A percentile compares a stretch with the other conserved stretches of the same genome.
These are phyloP conservation scores for Solanum lycopersicoides DNA, from an alignment of 257 asterid genomes.

Conservation along the genomic window DNA sequence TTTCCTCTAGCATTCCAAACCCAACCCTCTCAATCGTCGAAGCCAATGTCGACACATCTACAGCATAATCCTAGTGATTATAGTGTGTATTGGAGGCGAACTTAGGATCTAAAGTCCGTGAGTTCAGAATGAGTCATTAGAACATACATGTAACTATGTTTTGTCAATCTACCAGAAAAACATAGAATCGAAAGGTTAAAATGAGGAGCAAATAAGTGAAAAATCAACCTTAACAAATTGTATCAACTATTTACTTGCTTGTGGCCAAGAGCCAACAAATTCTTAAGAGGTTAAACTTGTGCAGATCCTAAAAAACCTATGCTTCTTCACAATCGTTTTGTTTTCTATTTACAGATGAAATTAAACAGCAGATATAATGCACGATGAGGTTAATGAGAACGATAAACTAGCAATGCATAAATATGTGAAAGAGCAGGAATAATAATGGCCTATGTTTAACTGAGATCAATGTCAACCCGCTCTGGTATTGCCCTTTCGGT, in stretches of 20 bases:
- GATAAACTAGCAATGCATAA: neutral
- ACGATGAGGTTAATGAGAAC: neutral
- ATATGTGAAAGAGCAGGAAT: neutral
- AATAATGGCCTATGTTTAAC: slow-evolving; percentile 14
- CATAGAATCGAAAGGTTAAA: neutral
- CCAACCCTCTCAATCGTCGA: neutral
- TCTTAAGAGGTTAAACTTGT: slow-evolving; percentile 12
- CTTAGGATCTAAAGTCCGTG: neutral
- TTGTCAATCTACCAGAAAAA: neutral
- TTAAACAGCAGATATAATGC: slow-evolving; percentile 4
- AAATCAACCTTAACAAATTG: slow-evolving; percentile 3
- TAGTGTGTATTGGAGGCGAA: neutral
- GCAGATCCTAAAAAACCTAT: slow-evolving; percentile 17
- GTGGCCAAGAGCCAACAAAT: slow-evolving; percentile 4
- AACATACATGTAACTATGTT: neutral
- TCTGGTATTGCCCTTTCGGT: slow-evolving; percentile 81
- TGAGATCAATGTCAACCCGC: slow-evolving; percentile 63
- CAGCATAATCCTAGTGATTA: neutral
- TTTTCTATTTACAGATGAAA: slow-evolving; percentile 28
- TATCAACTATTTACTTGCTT: slow-evolving; percentile 16
- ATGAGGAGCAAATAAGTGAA: neutral
- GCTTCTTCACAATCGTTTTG: slow-evolving; percentile 17
- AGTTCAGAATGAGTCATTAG: neutral
- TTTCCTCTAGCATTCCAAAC: neutral
- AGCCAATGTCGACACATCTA: neutral